These are phyloP conservation scores for Jimgerdemannia flammicorona DNA, from an alignment of 192 early-diverging fungal species.

Conservation along the genomic window DNA sequence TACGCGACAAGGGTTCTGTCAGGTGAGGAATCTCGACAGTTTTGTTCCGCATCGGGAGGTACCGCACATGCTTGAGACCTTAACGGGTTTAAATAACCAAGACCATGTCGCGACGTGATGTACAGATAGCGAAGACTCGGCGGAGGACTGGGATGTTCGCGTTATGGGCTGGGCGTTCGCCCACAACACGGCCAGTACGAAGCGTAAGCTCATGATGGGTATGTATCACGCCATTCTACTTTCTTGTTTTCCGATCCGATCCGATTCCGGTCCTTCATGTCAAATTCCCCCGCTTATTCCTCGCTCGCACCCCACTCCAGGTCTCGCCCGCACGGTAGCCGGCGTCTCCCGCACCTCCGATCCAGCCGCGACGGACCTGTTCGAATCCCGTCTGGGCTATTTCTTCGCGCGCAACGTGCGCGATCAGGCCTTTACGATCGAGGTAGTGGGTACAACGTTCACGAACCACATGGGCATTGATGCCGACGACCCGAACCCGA, in stretches of 20 bases:
- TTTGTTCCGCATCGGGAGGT: neutral
- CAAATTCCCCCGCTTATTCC: conserved; percentile 1
- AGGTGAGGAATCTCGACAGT: conserved; percentile 7
- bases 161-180: conserved; percentile 33
- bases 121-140: neutral
- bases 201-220: conserved; percentile 27
- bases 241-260: neutral
- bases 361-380: conserved; percentile 4
- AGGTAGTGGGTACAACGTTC: conserved; percentile 41
- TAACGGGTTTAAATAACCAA: too few relatives aligned
- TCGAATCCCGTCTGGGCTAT: conserved; percentile 27
- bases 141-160: conserved; percentile 18
- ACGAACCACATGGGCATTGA: conserved; percentile 31
- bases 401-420: conserved; percentile 49
- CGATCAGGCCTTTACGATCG: conserved; percentile 39
- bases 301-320: conserved; percentile 10
- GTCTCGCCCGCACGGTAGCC: conserved; percentile 24
- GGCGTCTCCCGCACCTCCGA: conserved; percentile 14
- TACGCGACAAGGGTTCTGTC: conserved; percentile 35
- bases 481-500: conserved; percentile 19
- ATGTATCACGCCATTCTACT: too few relatives aligned
- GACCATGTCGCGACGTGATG: too few relatives aligned
- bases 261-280: too few relatives aligned
- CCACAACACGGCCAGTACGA: conserved; percentile 16
- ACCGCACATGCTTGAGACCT: too few relatives aligned